phyloP scores from a whole-genome alignment of 2,329 filamentous ascomycete genomes.

The Camillea tinctor region DNA sequence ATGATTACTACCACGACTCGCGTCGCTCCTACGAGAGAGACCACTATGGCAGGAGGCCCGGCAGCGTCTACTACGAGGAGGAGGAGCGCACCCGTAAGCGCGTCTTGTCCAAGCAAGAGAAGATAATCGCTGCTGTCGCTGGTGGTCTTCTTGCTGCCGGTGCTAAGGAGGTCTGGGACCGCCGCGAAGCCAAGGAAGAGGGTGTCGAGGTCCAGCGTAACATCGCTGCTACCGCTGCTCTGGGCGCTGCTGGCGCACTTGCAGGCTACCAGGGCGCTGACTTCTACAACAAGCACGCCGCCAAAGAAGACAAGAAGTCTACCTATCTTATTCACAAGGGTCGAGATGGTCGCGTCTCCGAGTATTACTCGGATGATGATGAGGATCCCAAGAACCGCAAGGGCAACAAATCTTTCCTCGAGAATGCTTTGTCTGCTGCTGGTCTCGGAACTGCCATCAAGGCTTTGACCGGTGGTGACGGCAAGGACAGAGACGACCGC shows the following conservation, averaged over 20 bases:
- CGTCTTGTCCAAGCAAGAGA: conserved; percentile 61
- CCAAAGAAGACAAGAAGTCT: conserved; percentile 54
- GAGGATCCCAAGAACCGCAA: conserved; percentile 54
- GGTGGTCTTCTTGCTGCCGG: conserved; percentile 64
- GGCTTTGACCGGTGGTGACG: conserved; percentile 51
- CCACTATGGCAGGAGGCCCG: conserved; percentile 50
- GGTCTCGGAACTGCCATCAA: conserved; percentile 62
- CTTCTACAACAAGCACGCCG: conserved; percentile 59
- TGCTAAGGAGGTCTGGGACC: conserved; percentile 65
- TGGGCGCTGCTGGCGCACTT: conserved; percentile 63
- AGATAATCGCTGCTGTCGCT: conserved; percentile 64
- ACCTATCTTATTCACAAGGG: conserved; percentile 53
- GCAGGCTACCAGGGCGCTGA: conserved; percentile 64
- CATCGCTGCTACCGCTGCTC: conserved; percentile 56
- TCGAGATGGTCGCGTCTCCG: conserved; percentile 50
- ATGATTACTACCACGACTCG: conserved; percentile 59
- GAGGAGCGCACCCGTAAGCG: conserved; percentile 53
- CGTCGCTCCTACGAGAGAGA: conserved; percentile 34
- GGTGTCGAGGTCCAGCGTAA: conserved; percentile 54
- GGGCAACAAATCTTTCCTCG: conserved; percentile 63
- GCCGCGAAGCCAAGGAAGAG: conserved; percentile 55
- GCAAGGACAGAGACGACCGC: conserved; percentile 41
- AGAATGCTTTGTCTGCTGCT: conserved; percentile 61
- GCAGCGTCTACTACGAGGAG: conserved; percentile 55
- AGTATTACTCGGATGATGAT: conserved; percentile 60